These are phyloP conservation scores for Lasiosphaeria ovina DNA, from an alignment of 495 filamentous ascomycete genomes.

Conservation along the genomic window DNA sequence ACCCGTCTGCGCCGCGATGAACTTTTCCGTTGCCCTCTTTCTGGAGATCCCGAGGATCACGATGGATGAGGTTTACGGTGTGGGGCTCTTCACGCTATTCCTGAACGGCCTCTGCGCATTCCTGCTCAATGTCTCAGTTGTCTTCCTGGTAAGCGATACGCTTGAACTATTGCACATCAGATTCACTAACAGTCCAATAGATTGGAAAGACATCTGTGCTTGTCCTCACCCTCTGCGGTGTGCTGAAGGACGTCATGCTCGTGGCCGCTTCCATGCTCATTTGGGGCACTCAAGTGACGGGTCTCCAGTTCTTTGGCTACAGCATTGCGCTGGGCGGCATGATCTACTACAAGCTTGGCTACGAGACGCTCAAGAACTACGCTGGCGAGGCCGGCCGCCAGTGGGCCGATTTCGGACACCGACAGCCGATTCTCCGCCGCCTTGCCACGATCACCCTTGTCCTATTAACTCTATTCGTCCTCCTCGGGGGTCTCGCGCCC, in stretches of 20 bases:
- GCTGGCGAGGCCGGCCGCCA: conserved; percentile 63
- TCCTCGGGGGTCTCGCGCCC: conserved; percentile 58
- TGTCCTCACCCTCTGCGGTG: conserved; percentile 94
- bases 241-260: conserved; percentile 97
- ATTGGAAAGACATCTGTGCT: conserved; percentile 97
- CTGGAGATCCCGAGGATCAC: conserved; percentile 71
- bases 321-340: conserved; percentile 85
- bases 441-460: conserved; percentile 61
- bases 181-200: conserved; percentile 46
- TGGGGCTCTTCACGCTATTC: conserved; percentile 73
- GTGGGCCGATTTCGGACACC: conserved; percentile 85
- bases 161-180: background rate
- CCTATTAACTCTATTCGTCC: conserved; percentile 61
- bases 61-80: conserved; percentile 69
- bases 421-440: conserved; percentile 72
- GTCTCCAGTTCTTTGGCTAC: conserved; percentile 92
- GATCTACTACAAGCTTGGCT: conserved; percentile 95
- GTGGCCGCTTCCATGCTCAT: conserved; percentile 86
- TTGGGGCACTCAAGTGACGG: conserved; percentile 78
- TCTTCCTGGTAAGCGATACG: conserved; percentile 74
- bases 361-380: conserved; percentile 78
- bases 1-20: conserved; percentile 88
- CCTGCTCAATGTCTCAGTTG: conserved; percentile 87
- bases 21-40: conserved; percentile 72
- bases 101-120: conserved; percentile 82